Conservation (phyloP, 495 filamentous ascomycete genomes). For the Penicillium waksmanii region DNA sequence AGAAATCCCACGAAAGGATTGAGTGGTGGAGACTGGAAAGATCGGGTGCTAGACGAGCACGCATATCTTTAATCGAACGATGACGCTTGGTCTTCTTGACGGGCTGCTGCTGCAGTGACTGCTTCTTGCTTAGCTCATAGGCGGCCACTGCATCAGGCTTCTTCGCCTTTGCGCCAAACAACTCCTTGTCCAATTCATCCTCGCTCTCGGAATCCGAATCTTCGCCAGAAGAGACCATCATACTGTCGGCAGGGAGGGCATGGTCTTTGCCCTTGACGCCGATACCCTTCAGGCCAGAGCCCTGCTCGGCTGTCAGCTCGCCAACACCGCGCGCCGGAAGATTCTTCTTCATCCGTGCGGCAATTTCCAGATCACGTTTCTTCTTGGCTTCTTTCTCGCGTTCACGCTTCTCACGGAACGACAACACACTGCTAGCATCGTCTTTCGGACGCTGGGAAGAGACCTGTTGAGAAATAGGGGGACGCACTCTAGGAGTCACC, state of each 20-base stretch:
- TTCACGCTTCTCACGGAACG: slow-evolving; percentile 70
- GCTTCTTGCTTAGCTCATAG: slow-evolving; percentile 58
- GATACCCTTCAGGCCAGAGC: slow-evolving; percentile 75
- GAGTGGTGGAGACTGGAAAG: slow-evolving; percentile 81
- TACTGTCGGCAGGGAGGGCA: slow-evolving; percentile 68
- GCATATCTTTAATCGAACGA: slow-evolving; percentile 87
- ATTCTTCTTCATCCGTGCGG: slow-evolving; percentile 65
- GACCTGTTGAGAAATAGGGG: slow-evolving; percentile 28
- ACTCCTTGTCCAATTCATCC: slow-evolving; percentile 64
- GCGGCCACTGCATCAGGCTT: slow-evolving; percentile 53
- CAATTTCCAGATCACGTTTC: slow-evolving; percentile 67
- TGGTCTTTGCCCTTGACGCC: slow-evolving; percentile 83
- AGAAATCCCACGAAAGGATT: slow-evolving; percentile 92
- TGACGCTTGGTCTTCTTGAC: slow-evolving; percentile 78
- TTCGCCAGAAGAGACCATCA: slow-evolving; percentile 79
- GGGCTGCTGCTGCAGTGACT: slow-evolving; percentile 61
- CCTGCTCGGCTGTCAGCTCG: slow-evolving; percentile 67
- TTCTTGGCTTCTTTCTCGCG: slow-evolving; percentile 74
- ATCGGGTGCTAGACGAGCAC: slow-evolving; percentile 87
- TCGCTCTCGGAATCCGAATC: slow-evolving; percentile 78
- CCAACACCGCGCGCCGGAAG: slow-evolving; percentile 56
- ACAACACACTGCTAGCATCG: slow-evolving; percentile 38
- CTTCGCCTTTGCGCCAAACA: slow-evolving; percentile 56
- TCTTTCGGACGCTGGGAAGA: slow-evolving; percentile 39
- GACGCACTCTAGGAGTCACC: slow-evolving; percentile 13